phyloP scores from a whole-genome alignment of 352 stramenopile genomes.

The Peronospora destructor region DNA sequence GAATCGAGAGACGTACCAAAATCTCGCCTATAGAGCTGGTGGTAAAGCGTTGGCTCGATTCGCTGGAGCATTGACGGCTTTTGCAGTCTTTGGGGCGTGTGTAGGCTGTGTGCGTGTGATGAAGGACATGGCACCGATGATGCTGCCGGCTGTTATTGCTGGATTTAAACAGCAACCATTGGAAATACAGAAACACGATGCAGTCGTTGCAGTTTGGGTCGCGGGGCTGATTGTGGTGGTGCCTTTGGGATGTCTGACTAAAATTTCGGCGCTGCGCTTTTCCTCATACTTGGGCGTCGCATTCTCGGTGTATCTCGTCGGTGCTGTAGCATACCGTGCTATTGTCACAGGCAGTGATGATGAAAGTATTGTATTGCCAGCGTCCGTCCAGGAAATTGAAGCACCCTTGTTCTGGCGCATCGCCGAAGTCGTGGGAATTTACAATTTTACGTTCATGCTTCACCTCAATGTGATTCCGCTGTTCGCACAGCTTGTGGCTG shows the following conservation, averaged over 20 bases:
- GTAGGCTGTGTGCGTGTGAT: conserved; percentile 67
- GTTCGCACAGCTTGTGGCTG: conserved; percentile 45
- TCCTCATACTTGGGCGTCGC: conserved; percentile 69
- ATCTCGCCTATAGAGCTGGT: conserved; percentile 47
- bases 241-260: conserved; percentile 57
- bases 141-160: conserved; percentile 28
- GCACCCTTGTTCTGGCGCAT: conserved; percentile 37
- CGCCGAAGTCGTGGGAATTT: conserved; percentile 63
- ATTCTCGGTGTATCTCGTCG: conserved; percentile 66
- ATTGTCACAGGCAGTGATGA: conserved; percentile 9
- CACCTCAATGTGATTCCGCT: conserved; percentile 76
- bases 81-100: conserved; percentile 72
- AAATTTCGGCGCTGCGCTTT: conserved; percentile 66
- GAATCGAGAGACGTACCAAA: conserved; percentile 56
- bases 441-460: conserved; percentile 83
- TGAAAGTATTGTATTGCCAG: neutral
- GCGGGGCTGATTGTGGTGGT: conserved; percentile 58
- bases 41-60: conserved; percentile 43
- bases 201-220: conserved; percentile 41
- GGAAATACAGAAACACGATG: conserved; percentile 30
- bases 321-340: conserved; percentile 52
- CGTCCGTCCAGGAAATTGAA: conserved; percentile 1
- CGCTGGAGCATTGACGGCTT: conserved; percentile 53
- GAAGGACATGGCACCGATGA: conserved; percentile 60
- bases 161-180: conserved; percentile 21